These are phyloP conservation scores for Sporisorium scitamineum DNA, from an alignment of 1,284 basidiomycete species.

Conservation along the genomic window DNA sequence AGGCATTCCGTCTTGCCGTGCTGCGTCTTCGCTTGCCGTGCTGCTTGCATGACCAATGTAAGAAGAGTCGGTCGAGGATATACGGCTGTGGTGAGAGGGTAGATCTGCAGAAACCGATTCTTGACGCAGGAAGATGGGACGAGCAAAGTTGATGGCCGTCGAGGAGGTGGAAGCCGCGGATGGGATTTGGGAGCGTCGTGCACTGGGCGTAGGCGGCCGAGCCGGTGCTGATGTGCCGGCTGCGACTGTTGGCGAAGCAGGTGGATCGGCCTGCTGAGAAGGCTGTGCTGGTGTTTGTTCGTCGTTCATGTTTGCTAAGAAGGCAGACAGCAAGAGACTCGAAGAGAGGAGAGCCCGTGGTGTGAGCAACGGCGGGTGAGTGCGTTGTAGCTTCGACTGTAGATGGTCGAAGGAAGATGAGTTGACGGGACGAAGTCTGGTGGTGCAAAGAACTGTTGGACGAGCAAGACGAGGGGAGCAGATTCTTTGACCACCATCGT, in stretches of 20 bases:
- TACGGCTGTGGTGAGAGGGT: background rate
- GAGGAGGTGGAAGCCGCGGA: slow-evolving; percentile 15
- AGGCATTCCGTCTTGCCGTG: slow-evolving; percentile 12
- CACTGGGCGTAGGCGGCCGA: slow-evolving; percentile 4
- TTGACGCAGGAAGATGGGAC: slow-evolving; percentile 10
- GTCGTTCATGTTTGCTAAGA: slow-evolving; percentile 15
- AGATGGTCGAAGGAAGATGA: background rate
- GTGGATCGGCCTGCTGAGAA: background rate
- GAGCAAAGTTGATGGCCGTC: slow-evolving; percentile 31
- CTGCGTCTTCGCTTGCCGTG: slow-evolving; percentile 9
- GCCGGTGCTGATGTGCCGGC: background rate
- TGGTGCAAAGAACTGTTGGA: background rate
- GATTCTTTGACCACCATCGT: background rate
- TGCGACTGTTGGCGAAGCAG: background rate
- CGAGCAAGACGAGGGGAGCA: background rate
- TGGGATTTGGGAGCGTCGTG: slow-evolving; percentile 20
- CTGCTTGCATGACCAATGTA: slow-evolving; percentile 11
- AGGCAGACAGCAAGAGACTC: background rate
- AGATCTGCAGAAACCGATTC: background rate
- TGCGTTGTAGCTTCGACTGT: background rate
- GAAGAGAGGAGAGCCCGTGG: background rate
- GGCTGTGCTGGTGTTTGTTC: slow-evolving; percentile 4
- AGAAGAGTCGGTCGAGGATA: slow-evolving; percentile 5
- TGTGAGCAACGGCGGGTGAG: background rate
- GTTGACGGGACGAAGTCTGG: too few species aligned